Base-by-base conservation (phyloP, 441 rosid species). In the Pelargonium australe region DNA sequence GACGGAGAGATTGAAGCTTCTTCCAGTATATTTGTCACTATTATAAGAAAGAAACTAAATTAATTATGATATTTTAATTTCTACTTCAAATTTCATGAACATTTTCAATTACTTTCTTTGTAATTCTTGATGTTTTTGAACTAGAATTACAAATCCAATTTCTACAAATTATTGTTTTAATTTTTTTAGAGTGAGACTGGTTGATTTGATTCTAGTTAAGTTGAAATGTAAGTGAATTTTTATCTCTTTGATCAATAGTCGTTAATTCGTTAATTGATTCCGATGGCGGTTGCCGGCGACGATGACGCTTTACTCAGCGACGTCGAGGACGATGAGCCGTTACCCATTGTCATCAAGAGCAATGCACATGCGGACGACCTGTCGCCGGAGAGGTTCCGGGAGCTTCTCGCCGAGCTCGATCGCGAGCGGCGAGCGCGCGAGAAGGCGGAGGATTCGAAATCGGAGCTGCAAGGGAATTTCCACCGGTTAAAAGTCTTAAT, bases 251-350 rank as follows among this genome's bases (percentile, higher is more conserved):
- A 53, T 16, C 60, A 16, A 53, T 8, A 53, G 12, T 57, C 19
- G 28, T 57, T 57, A 9, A 40, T 63, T 45, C 2, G 9, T 20
- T 20, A 20, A n/a, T 2, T 13, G 57, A 41, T 47, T 57, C 57
- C 23, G 64, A 86, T 90, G 92, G 77, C 86, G 64, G 84, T 71
- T 28, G 82, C 72, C 67, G 77, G 64, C 53, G 89, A 81, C 4
- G 94, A 89, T 31, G 94, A 87, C 64, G 79, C 81, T 49, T 89
- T 90, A 70, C 87, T 91, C 70, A 93, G 98, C 81, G 97, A 91
- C 77, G 90, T 91, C 49, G 97, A 89, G 67, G 85, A 78, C 51
- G 96, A 91, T 16, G 96, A 86, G 73, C 80, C 88, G 70, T 69
- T 72, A 63, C 80, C 87, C 55, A 77, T 87, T 67, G 81, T 75